Base-by-base conservation (phyloP, 1,139 yeast genomes). In the Oligophagozyma castellii region DNA sequence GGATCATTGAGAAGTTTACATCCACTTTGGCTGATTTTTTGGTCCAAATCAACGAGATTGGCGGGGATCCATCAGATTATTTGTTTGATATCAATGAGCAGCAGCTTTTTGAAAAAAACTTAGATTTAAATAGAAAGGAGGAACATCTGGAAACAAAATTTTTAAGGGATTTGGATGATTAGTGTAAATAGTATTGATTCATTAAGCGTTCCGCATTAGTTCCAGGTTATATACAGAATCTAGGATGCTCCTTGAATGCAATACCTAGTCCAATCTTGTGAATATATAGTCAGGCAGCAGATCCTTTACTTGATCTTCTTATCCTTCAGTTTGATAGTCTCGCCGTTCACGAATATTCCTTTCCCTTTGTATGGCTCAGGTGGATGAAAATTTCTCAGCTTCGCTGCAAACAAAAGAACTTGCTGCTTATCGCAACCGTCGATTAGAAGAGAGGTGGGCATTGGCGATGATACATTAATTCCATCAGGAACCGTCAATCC, bases 321-420 rank as follows among this genome's bases (percentile, higher is more conserved):
- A 44, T 78, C 84, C 67, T 89, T 89, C 53, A 86, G 66, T 54
- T 73, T 77, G 53, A 89, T 77, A 30, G 93, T 84, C 59, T 89
- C 96, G 48, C 74, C 78, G 55, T 86, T 81, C 31, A 92, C 78
- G 51, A 78, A 92, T 32, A 92, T 79, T 48, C 99, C 99, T 58
- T 92, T 92, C 51, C 98, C 98, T 59, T 92, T 92, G 57, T 92
- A 92, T 23, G 96, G 95, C 59, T 92, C 99, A 23, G 99, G 99
- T 37, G 93, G 93, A 55, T 83, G 80, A 63, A 71, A 72, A 44
- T 71, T 73, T 55, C 98, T 74, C 42, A 92, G 67, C 34, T 73
- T 70, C 13, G 95, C 94, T 12, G 98, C 98, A 55, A 83, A 80
- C 35, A 77, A 66, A 48, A 74, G 78, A 23, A 92, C 89, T 49